Percentiles rank a stretch among this genome's conserved stretches.
Conservation (phyloP, 2,329 filamentous ascomycete species). For the Colletotrichum musicola region DNA sequence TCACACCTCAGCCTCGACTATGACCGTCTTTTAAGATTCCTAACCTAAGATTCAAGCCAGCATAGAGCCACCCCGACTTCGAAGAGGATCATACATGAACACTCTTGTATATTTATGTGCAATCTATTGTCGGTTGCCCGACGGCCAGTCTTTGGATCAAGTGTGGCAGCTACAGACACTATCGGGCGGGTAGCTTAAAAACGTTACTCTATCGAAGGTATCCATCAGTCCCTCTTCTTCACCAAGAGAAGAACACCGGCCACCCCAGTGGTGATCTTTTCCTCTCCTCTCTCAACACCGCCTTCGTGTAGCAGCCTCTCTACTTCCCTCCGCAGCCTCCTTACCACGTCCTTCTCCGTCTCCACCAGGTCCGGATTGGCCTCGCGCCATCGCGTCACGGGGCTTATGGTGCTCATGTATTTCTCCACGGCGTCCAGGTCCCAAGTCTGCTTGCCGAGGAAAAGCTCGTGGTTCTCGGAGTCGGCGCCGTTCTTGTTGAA, state of each 20-base stretch:
- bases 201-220: not conserved
- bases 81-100: no score
- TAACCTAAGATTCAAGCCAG: no score
- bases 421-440: constrained; percentile 52
- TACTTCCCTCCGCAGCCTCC: constrained; percentile 44
- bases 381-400: constrained; percentile 58
- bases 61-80: no score
- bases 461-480: constrained; percentile 45
- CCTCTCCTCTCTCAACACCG: constrained; percentile 51
- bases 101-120: no score
- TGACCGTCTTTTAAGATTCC: no score
- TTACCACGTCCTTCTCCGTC: constrained; percentile 55
- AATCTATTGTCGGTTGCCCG: no score
- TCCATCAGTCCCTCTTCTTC: constrained; percentile 43
- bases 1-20: no score
- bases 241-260: constrained; percentile 47
- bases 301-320: constrained; percentile 48
- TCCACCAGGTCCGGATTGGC: constrained; percentile 55
- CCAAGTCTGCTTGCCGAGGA: constrained; percentile 39
- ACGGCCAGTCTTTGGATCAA: no score
- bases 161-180: no score
- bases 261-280: constrained; percentile 44
- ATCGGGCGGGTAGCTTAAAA: not conserved
- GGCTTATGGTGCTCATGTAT: constrained; percentile 53
- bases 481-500: constrained; percentile 52